A percentile compares a stretch with the other conserved stretches of the same genome.
phyloP scores from a whole-genome alignment of 768 basidiomycete genomes.

The Amanita muscaria region DNA sequence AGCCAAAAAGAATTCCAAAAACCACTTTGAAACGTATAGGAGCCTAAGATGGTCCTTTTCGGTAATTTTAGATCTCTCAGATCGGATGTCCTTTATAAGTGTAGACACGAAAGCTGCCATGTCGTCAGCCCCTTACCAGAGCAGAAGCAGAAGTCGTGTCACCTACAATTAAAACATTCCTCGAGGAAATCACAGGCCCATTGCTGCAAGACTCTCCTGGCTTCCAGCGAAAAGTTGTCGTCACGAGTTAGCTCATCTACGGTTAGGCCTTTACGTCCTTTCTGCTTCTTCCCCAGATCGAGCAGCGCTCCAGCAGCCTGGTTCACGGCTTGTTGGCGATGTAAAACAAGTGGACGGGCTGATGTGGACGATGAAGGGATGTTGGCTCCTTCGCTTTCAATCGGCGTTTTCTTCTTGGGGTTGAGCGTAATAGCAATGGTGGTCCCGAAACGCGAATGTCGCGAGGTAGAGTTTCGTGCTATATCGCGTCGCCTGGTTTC shows the following conservation, averaged over 20 bases:
- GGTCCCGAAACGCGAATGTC: constrained; percentile 96
- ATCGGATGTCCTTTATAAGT: constrained; percentile 87
- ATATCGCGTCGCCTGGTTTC: constrained; percentile 50
- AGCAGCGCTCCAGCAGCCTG: constrained; percentile 59
- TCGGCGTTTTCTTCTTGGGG: constrained; percentile 35
- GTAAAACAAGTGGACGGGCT: constrained; percentile 63
- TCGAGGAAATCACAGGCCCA: constrained; percentile 70
- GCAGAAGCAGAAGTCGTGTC: constrained; percentile 9
- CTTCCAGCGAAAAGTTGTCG: constrained; percentile 61
- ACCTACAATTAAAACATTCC: constrained; percentile 83
- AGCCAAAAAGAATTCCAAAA: constrained; percentile 82
- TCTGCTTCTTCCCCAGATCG: constrained; percentile 60
- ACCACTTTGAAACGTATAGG: constrained; percentile 83
- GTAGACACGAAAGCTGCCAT: constrained; percentile 71
- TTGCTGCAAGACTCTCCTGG: constrained; percentile 52
- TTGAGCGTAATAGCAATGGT: constrained; percentile 78
- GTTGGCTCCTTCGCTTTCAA: constrained; percentile 14
- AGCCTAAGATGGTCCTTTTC: constrained; percentile 91
- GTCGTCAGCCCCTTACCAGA: not conserved
- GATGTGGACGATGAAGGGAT: constrained; percentile 23
- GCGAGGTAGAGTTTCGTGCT: constrained; percentile 49
- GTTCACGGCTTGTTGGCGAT: constrained; percentile 76
- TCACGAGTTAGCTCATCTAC: constrained; percentile 61
- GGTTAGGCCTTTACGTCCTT: constrained; percentile 48
- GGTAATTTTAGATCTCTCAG: constrained; percentile 86